These are phyloP conservation scores for Pedinophyceae sp. DNA, from an alignment of 139 green algal species.

Conservation along the genomic window DNA sequence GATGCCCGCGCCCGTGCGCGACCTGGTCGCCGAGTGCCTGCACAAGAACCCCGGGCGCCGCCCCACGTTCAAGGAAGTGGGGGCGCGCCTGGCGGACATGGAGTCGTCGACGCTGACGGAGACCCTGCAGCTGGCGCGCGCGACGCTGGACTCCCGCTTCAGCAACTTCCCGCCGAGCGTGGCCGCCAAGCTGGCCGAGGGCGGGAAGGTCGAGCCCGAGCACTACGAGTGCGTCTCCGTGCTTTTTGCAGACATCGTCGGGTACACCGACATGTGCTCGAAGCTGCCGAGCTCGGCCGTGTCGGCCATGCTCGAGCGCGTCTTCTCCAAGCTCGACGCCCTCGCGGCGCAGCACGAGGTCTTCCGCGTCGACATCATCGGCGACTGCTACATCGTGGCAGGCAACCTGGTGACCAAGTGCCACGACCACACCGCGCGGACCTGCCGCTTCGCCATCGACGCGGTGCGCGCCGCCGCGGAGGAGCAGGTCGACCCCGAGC, in stretches of 20 bases:
- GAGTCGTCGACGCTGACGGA: not conserved
- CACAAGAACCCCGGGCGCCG: not conserved
- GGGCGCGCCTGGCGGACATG: not conserved
- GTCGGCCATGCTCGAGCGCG: no score
- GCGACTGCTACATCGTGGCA: not conserved
- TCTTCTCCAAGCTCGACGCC: no score
- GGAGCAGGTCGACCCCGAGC: not conserved
- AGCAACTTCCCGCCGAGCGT: not conserved
- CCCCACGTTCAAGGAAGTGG: slow-evolving; percentile 4
- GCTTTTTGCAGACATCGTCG: no score
- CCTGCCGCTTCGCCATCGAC: not conserved
- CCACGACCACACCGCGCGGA: not conserved
- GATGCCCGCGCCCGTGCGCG: not conserved
- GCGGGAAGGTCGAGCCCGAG: no score
- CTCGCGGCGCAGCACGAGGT: not conserved
- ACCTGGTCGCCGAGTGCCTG: slow-evolving; percentile 5
- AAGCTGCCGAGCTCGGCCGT: no score
- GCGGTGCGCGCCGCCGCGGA: not conserved
- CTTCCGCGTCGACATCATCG: not conserved
- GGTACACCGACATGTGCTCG: no score
- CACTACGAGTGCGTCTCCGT: no score
- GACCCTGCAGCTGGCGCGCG: not conserved
- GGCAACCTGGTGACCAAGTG: not conserved
- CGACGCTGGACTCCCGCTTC: not conserved
- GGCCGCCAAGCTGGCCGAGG: no score